Evolutionary conservation across 2,329 filamentous ascomycete species (phyloP).

Genomic region (Scedosporium aurantiacum): DNA sequence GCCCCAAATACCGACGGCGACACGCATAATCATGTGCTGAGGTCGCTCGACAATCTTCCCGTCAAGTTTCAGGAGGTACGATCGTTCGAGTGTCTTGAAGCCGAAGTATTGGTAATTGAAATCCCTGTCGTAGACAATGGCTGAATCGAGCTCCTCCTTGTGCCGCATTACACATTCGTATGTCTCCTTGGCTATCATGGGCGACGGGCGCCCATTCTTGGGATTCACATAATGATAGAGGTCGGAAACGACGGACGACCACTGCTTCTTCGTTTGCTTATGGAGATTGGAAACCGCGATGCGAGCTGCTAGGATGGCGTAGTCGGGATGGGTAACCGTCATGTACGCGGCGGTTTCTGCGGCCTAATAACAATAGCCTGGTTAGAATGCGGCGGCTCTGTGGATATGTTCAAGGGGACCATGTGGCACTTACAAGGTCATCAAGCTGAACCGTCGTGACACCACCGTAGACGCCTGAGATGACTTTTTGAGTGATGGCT

Average conservation of each 20-base stretch:
- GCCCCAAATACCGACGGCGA: conserved; percentile 91
- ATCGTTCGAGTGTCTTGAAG: conserved; percentile 97
- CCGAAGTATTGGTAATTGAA: conserved; percentile 99
- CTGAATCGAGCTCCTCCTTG: conserved; percentile 93
- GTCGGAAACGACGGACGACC: conserved; percentile 88
- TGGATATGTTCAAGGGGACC: background rate
- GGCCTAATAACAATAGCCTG: conserved; percentile 45
- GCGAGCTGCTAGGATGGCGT: conserved; percentile 93
- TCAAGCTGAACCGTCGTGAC: conserved; percentile 95
- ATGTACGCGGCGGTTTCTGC: conserved; percentile 99
- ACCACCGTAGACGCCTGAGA: conserved; percentile 96
- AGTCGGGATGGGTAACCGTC: conserved; percentile 98
- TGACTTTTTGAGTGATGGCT: conserved; percentile 98
- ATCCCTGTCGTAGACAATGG: conserved; percentile 97
- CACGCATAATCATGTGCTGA: conserved; percentile 99
- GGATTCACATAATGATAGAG: conserved; percentile 95
- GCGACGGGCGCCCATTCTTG: conserved; percentile 70
- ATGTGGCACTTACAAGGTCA: conserved; percentile 64
- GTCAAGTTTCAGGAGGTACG: conserved; percentile 89
- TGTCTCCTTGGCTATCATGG: conserved; percentile 88
- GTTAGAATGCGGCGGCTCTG: background rate
- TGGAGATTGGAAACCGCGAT: conserved; percentile 99
- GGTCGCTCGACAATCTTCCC: conserved; percentile 95
- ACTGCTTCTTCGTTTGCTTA: conserved; percentile 99
- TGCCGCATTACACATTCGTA: conserved; percentile 94